Percentiles rank a stretch among this genome's conserved stretches.
phyloP scores from a whole-genome alignment of 1,284 basidiomycete genomes.

The Leccinum griseonigrum region DNA sequence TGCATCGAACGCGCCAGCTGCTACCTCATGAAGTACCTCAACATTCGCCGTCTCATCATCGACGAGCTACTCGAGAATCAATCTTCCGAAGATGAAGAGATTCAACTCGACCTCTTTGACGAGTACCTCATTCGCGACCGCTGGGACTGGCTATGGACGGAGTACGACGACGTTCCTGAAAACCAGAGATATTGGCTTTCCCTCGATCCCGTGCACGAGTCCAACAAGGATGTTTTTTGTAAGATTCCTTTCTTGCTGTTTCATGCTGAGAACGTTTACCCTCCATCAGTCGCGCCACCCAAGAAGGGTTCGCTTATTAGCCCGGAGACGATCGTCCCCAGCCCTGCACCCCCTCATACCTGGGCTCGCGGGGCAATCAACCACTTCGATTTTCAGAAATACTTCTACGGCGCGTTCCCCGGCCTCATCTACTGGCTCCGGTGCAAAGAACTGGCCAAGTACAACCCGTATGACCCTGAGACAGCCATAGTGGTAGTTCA shows the following conservation, averaged over 20 bases:
- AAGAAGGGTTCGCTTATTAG: too few species aligned
- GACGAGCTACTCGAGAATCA: neutral
- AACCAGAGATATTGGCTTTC: neutral
- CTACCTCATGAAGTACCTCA: neutral
- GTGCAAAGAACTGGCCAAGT: neutral
- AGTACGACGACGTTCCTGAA: neutral
- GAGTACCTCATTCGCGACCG: neutral
- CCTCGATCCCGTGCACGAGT: neutral
- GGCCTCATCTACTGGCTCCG: neutral
- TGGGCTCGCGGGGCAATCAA: neutral
- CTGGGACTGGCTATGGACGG: neutral
- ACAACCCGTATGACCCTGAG: neutral
- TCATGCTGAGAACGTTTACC: too few species aligned
- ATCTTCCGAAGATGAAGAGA: neutral
- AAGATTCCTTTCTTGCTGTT: neutral
- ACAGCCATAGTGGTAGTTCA: too few species aligned
- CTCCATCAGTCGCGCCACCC: neutral
- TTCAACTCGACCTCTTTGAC: neutral
- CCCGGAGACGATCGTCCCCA: too few species aligned
- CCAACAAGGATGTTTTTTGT: neutral
- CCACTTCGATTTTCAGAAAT: neutral
- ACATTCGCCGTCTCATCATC: neutral
- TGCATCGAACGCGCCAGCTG: neutral
- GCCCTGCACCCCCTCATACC: neutral
- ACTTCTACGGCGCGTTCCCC: neutral